Percentiles rank a stretch among this genome's conserved stretches.
These are phyloP conservation scores for Adenanthera pavonina DNA, from an alignment of 306 rosid species.

Conservation along the genomic window DNA sequence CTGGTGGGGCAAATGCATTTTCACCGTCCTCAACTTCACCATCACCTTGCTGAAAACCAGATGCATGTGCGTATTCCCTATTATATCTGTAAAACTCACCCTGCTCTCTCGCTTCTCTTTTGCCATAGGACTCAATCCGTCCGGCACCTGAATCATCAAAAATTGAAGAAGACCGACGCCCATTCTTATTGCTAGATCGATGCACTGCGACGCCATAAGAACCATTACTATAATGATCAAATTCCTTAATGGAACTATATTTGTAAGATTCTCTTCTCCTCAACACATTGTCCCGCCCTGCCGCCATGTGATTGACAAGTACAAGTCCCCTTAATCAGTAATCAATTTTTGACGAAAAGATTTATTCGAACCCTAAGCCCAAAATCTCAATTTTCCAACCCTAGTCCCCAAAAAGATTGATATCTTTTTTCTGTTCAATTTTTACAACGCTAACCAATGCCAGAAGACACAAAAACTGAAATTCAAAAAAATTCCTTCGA, in stretches of 20 bases:
- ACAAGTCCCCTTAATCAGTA: conserved; percentile 61
- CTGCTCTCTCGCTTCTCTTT: conserved; percentile 43
- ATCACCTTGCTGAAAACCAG: conserved; percentile 13
- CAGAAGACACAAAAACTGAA: conserved; percentile 10
- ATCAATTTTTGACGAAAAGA: conserved; percentile 41
- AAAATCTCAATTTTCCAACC: conserved; percentile 38
- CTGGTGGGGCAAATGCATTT: conserved; percentile 33
- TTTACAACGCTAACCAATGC: conserved; percentile 34
- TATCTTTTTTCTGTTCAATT: conserved; percentile 7
- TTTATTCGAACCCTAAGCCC: conserved; percentile 35
- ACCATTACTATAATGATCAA: conserved; percentile 40
- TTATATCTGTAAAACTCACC: conserved; percentile 35
- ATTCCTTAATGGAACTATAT: conserved; percentile 42
- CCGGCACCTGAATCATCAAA: conserved; percentile 18
- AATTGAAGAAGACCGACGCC: conserved; percentile 12
- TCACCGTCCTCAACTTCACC: conserved; percentile 31
- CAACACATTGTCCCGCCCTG: conserved; percentile 67
- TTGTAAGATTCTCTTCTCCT: conserved; percentile 54
- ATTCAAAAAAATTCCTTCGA: conserved; percentile 13
- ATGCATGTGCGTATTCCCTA: not conserved
- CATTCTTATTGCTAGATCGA: conserved; percentile 22
- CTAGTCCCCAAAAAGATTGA: conserved; percentile 32
- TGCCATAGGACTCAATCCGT: conserved; percentile 28
- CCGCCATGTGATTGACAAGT: conserved; percentile 78
- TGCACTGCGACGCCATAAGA: conserved; percentile 23